Evolutionary conservation across 2,329 filamentous ascomycete genomes (phyloP).

Genomic region (Ophiognomonia clavigignenti-juglandacearum): DNA sequence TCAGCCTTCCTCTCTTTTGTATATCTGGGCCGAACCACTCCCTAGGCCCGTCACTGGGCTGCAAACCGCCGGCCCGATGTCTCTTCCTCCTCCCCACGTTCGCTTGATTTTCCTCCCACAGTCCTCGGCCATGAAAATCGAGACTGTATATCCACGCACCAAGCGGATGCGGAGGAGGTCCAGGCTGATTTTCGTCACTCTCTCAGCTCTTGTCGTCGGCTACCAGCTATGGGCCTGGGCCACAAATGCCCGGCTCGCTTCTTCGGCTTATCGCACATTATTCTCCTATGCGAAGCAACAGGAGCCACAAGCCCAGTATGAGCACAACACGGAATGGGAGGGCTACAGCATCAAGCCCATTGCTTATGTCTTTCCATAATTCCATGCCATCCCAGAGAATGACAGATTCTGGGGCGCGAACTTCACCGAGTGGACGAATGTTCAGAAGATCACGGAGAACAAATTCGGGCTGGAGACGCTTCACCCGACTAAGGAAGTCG

Average conservation of each 20-base stretch:
- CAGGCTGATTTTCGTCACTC: too few relatives aligned
- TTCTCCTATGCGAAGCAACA: not conserved
- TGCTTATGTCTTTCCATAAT: constrained; percentile 14
- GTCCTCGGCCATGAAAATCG: too few relatives aligned
- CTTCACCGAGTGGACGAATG: constrained; percentile 14
- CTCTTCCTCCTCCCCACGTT: too few relatives aligned
- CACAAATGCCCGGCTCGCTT: not conserved
- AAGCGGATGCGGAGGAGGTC: too few relatives aligned
- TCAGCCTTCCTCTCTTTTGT: too few relatives aligned
- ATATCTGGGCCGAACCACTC: too few relatives aligned
- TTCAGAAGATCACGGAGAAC: constrained; percentile 7
- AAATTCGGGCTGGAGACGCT: constrained; percentile 5
- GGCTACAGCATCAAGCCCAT: constrained; percentile 10
- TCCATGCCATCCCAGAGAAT: constrained; percentile 12
- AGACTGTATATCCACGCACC: too few relatives aligned
- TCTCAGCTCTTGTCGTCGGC: too few relatives aligned
- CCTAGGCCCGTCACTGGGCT: too few relatives aligned
- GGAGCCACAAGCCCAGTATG: not conserved
- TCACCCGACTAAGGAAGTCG: constrained; percentile 8
- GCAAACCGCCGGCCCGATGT: too few relatives aligned
- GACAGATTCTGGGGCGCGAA: constrained; percentile 12
- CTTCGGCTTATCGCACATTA: not conserved
- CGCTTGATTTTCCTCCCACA: too few relatives aligned
- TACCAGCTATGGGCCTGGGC: too few relatives aligned
- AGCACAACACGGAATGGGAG: not conserved